Evolutionary conservation across 1,284 basidiomycete species (phyloP), one percentile per base, ranked within the genome.

Genomic region (Pascua sp.): DNA sequence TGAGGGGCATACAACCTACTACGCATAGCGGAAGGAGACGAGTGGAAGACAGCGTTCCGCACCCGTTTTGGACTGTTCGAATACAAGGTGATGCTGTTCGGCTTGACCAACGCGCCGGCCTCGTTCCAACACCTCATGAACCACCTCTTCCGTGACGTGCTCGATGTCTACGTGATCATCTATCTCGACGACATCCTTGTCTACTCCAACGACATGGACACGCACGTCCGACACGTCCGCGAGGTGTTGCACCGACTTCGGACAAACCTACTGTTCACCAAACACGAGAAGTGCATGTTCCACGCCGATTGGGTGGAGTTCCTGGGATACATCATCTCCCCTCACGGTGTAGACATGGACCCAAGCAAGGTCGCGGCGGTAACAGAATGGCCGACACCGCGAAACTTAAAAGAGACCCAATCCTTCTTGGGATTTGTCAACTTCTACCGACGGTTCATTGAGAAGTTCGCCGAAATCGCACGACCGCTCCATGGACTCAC

Each of bases 231-330:
- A 4, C 69, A 75, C 46, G 65, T 77, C 15, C 17, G 42, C 1
- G 12, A 53, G 17, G 78, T 82, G 1, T 67, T 83, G 7, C 47
- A 72, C 11, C 51, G 68, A 2, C 70, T 83, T 0, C 47, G 66
- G 0, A 47, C 70, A 5, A 51, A 75, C 49, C 50, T 51, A 66
- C 0, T 67, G 82, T 0, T 80, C 65, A 58, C 55, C 73, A 2
- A 78, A 79, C 38, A 46, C 73, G 0, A 75, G 24, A 82, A 82
- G 60, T 81, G 79, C 62, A 61, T 71, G 39, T 81, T 79, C 58
- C 57, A 71, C 55, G 43, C 36, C 5, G 13, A 18, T 11, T 2
- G n/a, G 10, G n/a, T 37, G 9, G 42, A 42, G 13, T 57, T 52
- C 51, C 47, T 57, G 0, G 80, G 81, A 0, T 77, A 77, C 55